phyloP scores from a whole-genome alignment of 140 eudicot species.

The Stevia rebaudiana region DNA sequence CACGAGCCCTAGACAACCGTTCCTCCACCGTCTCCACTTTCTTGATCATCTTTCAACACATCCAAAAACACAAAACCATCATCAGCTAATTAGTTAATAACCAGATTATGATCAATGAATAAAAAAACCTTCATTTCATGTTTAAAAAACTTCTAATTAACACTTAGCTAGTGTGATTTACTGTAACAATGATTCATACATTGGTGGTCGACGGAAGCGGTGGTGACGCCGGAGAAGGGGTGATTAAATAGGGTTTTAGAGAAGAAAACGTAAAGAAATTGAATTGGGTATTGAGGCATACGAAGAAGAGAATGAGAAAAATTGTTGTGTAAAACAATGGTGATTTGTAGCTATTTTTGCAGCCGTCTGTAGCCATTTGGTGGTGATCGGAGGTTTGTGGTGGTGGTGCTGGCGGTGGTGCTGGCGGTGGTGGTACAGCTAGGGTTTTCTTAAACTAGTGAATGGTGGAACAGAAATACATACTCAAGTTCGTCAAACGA shows the following conservation, averaged over 20 bases:
- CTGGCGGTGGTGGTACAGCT: conserved; percentile 14
- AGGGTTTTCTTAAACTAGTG: conserved; percentile 29
- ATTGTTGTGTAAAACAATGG: conserved; percentile 29
- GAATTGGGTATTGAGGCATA: conserved; percentile 37
- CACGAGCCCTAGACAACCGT: conserved; percentile 48
- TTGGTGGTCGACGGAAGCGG: conserved; percentile 15
- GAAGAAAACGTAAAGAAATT: conserved; percentile 30
- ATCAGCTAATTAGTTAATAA: not conserved
- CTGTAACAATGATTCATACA: conserved; percentile 22
- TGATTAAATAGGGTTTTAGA: conserved; percentile 8
- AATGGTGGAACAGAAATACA: conserved; percentile 16
- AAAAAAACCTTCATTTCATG: not conserved
- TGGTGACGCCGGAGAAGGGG: conserved; percentile 16
- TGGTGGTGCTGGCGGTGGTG: not conserved
- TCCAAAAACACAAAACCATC: not conserved
- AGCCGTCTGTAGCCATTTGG: conserved; percentile 30
- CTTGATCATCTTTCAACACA: conserved; percentile 16
- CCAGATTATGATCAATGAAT: not conserved
- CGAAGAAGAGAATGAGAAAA: conserved; percentile 33
- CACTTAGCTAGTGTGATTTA: too few species aligned
- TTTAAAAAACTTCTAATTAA: not conserved
- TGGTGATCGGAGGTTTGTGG: conserved; percentile 5
- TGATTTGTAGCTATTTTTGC: conserved; percentile 19
- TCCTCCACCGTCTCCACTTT: conserved; percentile 30
- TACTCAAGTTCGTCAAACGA: not conserved